Evolutionary conservation across 441 rosid genomes (phyloP).

Genomic region (Theobroma grandiflorum): DNA sequence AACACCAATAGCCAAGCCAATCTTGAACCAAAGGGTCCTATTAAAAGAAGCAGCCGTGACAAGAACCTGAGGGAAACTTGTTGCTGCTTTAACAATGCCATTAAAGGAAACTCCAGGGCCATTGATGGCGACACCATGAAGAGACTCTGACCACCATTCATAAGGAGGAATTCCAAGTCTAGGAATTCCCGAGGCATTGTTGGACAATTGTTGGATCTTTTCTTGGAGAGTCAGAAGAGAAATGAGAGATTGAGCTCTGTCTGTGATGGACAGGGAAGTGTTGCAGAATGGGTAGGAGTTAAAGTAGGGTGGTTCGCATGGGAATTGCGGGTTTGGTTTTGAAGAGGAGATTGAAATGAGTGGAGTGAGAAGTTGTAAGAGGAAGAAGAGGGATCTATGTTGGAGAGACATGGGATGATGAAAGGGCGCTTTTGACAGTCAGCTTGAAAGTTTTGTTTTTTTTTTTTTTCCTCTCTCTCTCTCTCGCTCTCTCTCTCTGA

Average conservation of each 20-base stretch:
- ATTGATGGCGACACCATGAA: slow-evolving; percentile 67
- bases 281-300: slow-evolving; percentile 62
- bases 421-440: neutral
- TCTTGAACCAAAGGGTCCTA: slow-evolving; percentile 65
- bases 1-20: slow-evolving; percentile 63
- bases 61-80: slow-evolving; percentile 74
- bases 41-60: slow-evolving; percentile 62
- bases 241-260: slow-evolving; percentile 56
- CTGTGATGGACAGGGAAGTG: slow-evolving; percentile 48
- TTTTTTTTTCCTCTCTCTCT: neutral
- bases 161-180: slow-evolving; percentile 71
- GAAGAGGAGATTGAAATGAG: slow-evolving; percentile 39
- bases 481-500: neutral
- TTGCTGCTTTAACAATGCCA: slow-evolving; percentile 58
- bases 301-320: slow-evolving; percentile 65
- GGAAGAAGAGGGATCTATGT: neutral
- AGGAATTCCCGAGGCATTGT: slow-evolving; percentile 59
- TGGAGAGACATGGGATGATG: slow-evolving; percentile 28
- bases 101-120: slow-evolving; percentile 71
- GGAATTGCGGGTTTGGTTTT: slow-evolving; percentile 44
- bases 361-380: slow-evolving; percentile 27
- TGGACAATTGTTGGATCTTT: slow-evolving; percentile 58
- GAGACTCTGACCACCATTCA: slow-evolving; percentile 82
- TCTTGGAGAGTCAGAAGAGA: slow-evolving; percentile 63
- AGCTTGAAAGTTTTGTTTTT: neutral